These are phyloP conservation scores for Ceratocystis cacaofunesta DNA, from an alignment of 2,329 filamentous ascomycete species.

Conservation along the genomic window DNA sequence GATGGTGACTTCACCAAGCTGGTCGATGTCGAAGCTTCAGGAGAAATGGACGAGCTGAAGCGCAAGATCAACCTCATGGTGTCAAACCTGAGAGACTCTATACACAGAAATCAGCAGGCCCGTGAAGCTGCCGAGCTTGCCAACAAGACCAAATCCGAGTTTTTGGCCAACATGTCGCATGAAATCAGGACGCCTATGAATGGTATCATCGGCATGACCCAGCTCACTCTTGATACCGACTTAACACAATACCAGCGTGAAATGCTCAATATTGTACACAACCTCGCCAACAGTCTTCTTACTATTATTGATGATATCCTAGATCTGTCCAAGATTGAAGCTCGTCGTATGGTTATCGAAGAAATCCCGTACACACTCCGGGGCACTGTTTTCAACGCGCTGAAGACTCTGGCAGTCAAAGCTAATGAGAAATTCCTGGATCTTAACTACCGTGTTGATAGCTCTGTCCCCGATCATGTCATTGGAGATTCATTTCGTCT, in stretches of 20 bases:
- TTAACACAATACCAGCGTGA: conserved; percentile 90
- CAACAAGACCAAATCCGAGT: conserved; percentile 97
- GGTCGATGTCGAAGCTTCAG: conserved; percentile 91
- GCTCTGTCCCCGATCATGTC: conserved; percentile 84
- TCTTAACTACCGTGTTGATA: conserved; percentile 85
- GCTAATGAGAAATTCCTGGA: conserved; percentile 92
- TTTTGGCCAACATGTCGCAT: conserved; percentile 97
- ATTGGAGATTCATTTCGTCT: conserved; percentile 93
- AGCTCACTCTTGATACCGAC: conserved; percentile 87
- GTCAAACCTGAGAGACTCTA: conserved; percentile 84
- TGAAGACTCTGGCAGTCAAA: conserved; percentile 93
- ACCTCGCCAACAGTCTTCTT: conserved; percentile 84
- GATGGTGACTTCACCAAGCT: conserved; percentile 95
- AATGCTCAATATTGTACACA: conserved; percentile 97
- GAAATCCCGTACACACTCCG: conserved; percentile 92
- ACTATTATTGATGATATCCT: conserved; percentile 87
- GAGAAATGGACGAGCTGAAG: conserved; percentile 98
- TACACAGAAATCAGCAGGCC: conserved; percentile 89
- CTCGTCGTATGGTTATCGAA: conserved; percentile 94
- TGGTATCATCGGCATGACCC: conserved; percentile 96
- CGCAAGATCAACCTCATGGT: conserved; percentile 99
- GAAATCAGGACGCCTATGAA: conserved; percentile 97
- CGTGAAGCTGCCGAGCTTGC: conserved; percentile 91
- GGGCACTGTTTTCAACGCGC: conserved; percentile 88
- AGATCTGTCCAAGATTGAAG: conserved; percentile 72